Evolutionary conservation across 202 grass and related monocot species (phyloP).

Genomic region (Panicum hallii): DNA sequence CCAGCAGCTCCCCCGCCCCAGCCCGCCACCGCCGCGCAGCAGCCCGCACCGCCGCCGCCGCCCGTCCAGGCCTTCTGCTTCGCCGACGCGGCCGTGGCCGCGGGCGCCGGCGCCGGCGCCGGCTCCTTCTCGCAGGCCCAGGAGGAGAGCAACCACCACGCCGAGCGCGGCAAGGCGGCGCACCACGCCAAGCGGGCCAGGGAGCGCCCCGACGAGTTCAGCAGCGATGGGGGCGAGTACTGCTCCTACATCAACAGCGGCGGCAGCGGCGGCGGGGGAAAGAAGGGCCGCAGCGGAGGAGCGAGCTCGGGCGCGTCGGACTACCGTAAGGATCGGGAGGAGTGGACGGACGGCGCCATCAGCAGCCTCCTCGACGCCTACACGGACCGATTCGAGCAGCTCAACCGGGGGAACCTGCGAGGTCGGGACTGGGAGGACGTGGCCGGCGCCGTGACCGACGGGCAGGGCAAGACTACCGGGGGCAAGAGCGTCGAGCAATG

Average conservation of each 20-base stretch:
- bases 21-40: slow-evolving; percentile 22
- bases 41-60: slow-evolving; percentile 9
- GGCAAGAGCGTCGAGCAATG: slow-evolving; percentile 95
- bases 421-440: slow-evolving; percentile 97
- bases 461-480: slow-evolving; percentile 47
- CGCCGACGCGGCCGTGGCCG: slow-evolving; percentile 23
- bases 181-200: slow-evolving; percentile 50
- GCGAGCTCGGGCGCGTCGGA: slow-evolving; percentile 47
- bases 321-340: slow-evolving; percentile 94
- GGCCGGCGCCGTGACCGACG: slow-evolving; percentile 69
- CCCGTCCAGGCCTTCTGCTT: slow-evolving; percentile 45
- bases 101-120: not conserved
- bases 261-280: slow-evolving; percentile 48
- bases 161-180: slow-evolving; percentile 53
- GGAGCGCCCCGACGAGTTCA: slow-evolving; percentile 56
- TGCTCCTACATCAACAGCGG: slow-evolving; percentile 75
- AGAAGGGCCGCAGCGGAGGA: slow-evolving; percentile 49
- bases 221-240: slow-evolving; percentile 60
- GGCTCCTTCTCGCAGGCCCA: slow-evolving; percentile 29
- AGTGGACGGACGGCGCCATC: slow-evolving; percentile 96
- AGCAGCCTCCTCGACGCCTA: slow-evolving; percentile 79
- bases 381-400: slow-evolving; percentile 79
- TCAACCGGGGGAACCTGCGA: slow-evolving; percentile 87
- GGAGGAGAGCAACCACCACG: slow-evolving; percentile 57
- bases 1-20: slow-evolving; percentile 28